Conservation (phyloP, 257 asterid species). For the Rhazya stricta region DNA sequence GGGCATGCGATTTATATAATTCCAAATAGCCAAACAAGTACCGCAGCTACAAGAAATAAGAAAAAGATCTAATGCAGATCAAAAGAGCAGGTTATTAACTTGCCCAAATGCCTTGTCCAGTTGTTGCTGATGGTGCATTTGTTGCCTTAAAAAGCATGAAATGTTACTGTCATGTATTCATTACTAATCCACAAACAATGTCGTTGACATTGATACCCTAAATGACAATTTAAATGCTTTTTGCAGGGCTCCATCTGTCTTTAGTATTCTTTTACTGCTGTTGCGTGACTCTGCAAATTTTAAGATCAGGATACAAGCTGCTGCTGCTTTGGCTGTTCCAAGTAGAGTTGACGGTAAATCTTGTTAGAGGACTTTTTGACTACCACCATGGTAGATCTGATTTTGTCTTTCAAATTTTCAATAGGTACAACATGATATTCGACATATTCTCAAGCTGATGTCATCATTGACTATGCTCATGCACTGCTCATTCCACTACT, state of each 20-base stretch:
- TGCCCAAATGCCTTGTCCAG: neutral
- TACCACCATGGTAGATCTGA: neutral
- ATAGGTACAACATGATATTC: neutral
- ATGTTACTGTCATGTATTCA: neutral
- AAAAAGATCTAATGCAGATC: neutral
- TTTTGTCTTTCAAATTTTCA: neutral
- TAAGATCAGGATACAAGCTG: constrained; percentile 95
- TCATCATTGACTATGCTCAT: neutral
- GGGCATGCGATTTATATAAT: neutral
- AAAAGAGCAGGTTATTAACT: neutral
- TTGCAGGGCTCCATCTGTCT: constrained; percentile 87
- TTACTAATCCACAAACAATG: constrained; percentile 1
- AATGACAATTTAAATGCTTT: neutral
- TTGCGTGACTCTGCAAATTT: constrained; percentile 90
- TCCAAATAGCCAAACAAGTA: neutral
- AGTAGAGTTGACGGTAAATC: constrained; percentile 59
- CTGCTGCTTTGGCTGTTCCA: constrained; percentile 97
- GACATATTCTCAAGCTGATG: neutral
- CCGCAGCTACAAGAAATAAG: neutral
- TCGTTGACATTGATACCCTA: neutral
- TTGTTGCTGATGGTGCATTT: neutral
- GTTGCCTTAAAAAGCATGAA: neutral
- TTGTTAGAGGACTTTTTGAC: constrained; percentile 8
- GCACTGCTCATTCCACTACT: neutral
- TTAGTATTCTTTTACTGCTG: constrained; percentile 74